Evolutionary conservation across 2,329 filamentous ascomycete species (phyloP).

Genomic region (Exophiala sp.): DNA sequence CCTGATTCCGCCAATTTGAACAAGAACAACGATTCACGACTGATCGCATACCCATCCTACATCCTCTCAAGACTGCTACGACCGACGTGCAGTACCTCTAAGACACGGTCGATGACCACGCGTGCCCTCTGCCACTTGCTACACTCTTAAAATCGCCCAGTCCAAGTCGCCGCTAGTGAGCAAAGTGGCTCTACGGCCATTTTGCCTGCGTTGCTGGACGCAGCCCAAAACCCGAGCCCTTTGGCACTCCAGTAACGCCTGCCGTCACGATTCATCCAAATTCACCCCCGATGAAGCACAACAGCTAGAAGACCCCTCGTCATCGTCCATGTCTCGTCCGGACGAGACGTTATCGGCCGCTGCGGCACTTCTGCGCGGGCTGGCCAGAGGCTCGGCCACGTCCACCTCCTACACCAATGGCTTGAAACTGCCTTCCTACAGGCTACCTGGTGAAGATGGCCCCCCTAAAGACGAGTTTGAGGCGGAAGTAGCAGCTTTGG

Average conservation of each 20-base stretch:
- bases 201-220: constrained; percentile 26
- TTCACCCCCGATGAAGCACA: constrained; percentile 20
- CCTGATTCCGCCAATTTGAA: constrained; percentile 3
- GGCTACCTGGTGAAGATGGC: constrained; percentile 72
- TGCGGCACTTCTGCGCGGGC: constrained; percentile 43
- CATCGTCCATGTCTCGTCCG: constrained; percentile 40
- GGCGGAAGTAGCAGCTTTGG: constrained; percentile 74
- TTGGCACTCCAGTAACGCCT: constrained; percentile 15
- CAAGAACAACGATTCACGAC: neutral
- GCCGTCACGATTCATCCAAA: constrained; percentile 8
- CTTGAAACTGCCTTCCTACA: constrained; percentile 53
- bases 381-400: constrained; percentile 41
- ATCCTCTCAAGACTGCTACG: neutral
- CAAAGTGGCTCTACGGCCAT: constrained; percentile 26
- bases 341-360: constrained; percentile 49
- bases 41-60: constrained; percentile 12
- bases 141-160: neutral
- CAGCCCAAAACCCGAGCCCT: constrained; percentile 18
- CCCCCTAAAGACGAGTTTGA: constrained; percentile 76
- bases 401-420: constrained; percentile 48
- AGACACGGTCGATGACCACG: neutral
- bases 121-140: neutral
- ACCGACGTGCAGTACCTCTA: neutral
- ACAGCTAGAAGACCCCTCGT: constrained; percentile 16
- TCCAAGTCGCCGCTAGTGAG: neutral